Evolutionary conservation across 2,329 filamentous ascomycete genomes (phyloP).

Genomic region (Alternaria brassicicola): DNA sequence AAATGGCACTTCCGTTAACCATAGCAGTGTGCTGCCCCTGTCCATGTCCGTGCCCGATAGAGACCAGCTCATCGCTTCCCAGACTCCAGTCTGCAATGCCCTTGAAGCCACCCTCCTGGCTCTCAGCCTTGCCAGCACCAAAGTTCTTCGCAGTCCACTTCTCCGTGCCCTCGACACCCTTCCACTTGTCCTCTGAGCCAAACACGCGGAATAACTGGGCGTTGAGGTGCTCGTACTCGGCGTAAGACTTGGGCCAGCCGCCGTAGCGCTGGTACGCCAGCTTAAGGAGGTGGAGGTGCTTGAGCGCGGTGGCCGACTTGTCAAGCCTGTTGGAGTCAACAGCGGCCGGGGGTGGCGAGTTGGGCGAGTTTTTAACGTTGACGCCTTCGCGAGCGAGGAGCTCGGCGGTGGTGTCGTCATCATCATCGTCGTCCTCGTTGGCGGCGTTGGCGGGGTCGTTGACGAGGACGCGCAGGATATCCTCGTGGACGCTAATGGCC

Average conservation of each 20-base stretch:
- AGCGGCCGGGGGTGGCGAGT: neutral
- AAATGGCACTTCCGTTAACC: neutral
- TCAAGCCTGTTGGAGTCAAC: conserved; percentile 25
- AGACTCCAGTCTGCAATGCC: conserved; percentile 43
- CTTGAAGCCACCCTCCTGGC: conserved; percentile 44
- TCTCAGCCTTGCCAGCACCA: conserved; percentile 56
- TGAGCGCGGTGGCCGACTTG: conserved; percentile 32
- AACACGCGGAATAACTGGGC: conserved; percentile 53
- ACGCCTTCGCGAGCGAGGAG: conserved; percentile 47
- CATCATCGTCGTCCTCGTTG: conserved; percentile 39
- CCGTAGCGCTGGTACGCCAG: conserved; percentile 53
- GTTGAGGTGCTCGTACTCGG: conserved; percentile 57
- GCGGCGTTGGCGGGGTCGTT: conserved; percentile 17
- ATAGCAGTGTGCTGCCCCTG: neutral
- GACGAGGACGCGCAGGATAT: conserved; percentile 42
- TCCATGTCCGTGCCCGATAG: neutral
- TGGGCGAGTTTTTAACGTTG: conserved; percentile 28
- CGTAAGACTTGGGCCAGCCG: conserved; percentile 55
- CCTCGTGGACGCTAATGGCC: conserved; percentile 40
- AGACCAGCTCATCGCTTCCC: conserved; percentile 23
- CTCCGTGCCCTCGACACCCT: conserved; percentile 54
- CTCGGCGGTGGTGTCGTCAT: conserved; percentile 44
- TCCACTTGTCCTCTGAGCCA: conserved; percentile 43
- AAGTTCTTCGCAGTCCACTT: conserved; percentile 56
- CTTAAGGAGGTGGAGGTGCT: conserved; percentile 48